A percentile compares a stretch with the other conserved stretches of the same genome.
These are phyloP conservation scores for Xylariaceae sp. DNA, from an alignment of 2,329 filamentous ascomycete genomes.

Conservation along the genomic window DNA sequence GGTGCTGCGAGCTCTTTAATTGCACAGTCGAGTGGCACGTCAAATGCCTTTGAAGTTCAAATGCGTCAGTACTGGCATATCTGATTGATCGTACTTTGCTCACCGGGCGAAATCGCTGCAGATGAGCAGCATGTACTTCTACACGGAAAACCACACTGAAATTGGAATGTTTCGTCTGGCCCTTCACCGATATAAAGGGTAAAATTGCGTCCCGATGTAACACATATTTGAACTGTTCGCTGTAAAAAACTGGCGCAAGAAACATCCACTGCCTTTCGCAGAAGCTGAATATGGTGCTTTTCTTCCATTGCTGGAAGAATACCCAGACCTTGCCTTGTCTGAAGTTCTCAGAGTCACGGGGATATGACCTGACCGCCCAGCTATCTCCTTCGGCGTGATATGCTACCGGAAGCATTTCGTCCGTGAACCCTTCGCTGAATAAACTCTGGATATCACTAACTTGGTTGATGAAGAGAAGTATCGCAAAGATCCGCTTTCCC, in stretches of 20 bases:
- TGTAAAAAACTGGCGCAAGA: neutral
- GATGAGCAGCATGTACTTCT: neutral
- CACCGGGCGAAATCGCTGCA: neutral
- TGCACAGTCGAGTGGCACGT: neutral
- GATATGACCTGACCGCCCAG: constrained; percentile 2
- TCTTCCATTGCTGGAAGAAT: constrained; percentile 1
- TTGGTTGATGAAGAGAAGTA: constrained; percentile 6
- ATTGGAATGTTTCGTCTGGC: neutral
- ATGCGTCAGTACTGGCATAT: neutral
- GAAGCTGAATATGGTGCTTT: constrained; percentile 4
- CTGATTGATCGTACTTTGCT: neutral
- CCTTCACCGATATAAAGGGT: neutral
- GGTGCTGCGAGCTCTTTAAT: constrained; percentile 1
- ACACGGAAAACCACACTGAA: constrained; percentile 3
- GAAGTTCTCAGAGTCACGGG: neutral
- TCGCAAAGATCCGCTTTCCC: neutral
- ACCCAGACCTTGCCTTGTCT: neutral
- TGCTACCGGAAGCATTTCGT: constrained; percentile 1
- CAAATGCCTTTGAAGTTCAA: neutral
- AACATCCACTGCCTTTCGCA: constrained; percentile 9
- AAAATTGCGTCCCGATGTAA: constrained; percentile 3
- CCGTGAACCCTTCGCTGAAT: constrained; percentile 2
- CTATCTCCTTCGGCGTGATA: neutral
- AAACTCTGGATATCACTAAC: neutral
- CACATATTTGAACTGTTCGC: neutral